These are phyloP conservation scores for Mayamaea pseudoterrestris DNA, from an alignment of 108 stramenopile species.

Conservation along the genomic window DNA sequence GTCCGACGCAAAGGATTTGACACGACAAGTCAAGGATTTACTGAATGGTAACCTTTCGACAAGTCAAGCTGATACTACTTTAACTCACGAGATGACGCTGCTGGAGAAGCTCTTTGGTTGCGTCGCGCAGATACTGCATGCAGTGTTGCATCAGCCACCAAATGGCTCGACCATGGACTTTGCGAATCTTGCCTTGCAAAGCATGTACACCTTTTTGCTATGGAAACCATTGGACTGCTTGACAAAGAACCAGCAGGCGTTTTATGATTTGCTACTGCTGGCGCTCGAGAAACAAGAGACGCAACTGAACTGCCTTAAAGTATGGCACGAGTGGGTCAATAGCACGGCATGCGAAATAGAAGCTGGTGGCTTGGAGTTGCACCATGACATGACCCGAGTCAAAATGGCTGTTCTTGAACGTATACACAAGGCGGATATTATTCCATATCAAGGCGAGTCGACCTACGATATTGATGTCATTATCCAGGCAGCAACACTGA, in stretches of 20 bases:
- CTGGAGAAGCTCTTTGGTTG: conserved; percentile 4
- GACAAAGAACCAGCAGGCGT: too few relatives aligned
- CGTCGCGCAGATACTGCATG: not conserved
- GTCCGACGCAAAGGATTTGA: too few relatives aligned
- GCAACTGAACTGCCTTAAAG: too few relatives aligned
- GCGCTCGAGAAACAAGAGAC: too few relatives aligned
- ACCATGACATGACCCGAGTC: too few relatives aligned
- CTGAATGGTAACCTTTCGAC: conserved; percentile 2
- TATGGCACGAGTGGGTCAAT: too few relatives aligned
- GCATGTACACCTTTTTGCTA: not conserved
- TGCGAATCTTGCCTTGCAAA: not conserved
- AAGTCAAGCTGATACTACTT: conserved; percentile 7
- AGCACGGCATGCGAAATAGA: too few relatives aligned
- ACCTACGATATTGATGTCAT: conserved; percentile 31
- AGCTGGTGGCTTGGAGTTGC: too few relatives aligned
- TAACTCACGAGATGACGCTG: conserved; percentile 9
- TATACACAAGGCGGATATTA: conserved; percentile 11
- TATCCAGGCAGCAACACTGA: conserved; percentile 47
- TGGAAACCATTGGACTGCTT: too few relatives aligned
- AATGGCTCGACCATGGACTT: not conserved
- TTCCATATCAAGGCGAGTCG: conserved; percentile 2
- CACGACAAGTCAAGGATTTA: conserved; percentile 9
- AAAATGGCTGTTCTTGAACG: conserved; percentile 19
- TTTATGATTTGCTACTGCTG: too few relatives aligned
- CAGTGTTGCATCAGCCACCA: too few relatives aligned